A percentile compares a stretch with the other conserved stretches of the same genome.
phyloP scores from a whole-genome alignment of 2,329 filamentous ascomycete genomes.

The Gnomoniopsis sp. region DNA sequence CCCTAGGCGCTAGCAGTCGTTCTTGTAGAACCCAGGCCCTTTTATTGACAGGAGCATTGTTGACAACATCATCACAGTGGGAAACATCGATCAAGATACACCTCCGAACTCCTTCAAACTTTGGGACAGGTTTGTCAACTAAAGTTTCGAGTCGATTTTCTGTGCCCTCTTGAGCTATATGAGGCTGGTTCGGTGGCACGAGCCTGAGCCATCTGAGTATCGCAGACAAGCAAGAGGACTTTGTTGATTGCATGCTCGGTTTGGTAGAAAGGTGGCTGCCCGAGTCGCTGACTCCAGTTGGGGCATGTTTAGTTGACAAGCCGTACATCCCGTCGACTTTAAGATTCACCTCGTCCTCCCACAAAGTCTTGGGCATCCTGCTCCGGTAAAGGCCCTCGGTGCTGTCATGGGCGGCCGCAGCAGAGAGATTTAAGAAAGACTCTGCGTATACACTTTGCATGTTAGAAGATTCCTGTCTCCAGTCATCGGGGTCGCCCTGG shows the following conservation, averaged over 20 bases:
- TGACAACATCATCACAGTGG: conserved; percentile 3
- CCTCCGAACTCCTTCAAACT: neutral
- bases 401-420: conserved; percentile 14
- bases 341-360: conserved; percentile 2
- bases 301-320: too few relatives aligned
- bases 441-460: conserved; percentile 22
- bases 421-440: conserved; percentile 21
- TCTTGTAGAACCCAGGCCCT: conserved; percentile 25
- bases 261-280: too few relatives aligned
- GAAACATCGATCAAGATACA: conserved; percentile 2
- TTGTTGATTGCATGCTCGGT: too few relatives aligned
- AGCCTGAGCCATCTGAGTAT: neutral
- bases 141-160: too few relatives aligned
- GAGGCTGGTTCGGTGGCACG: too few relatives aligned
- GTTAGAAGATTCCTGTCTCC: conserved; percentile 15
- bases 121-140: too few relatives aligned
- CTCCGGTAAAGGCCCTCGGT: conserved; percentile 5
- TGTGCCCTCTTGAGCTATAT: too few relatives aligned
- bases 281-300: neutral
- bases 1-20: conserved; percentile 20
- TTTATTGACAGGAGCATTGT: conserved; percentile 12
- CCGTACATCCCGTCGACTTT: neutral
- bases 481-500: conserved; percentile 18
- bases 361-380: neutral
- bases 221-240: too few relatives aligned